Evolutionary conservation across 2,329 filamentous ascomycete species (phyloP), one percentile per base, ranked within the genome.

Genomic region (Arthrobotrys musiformis): DNA sequence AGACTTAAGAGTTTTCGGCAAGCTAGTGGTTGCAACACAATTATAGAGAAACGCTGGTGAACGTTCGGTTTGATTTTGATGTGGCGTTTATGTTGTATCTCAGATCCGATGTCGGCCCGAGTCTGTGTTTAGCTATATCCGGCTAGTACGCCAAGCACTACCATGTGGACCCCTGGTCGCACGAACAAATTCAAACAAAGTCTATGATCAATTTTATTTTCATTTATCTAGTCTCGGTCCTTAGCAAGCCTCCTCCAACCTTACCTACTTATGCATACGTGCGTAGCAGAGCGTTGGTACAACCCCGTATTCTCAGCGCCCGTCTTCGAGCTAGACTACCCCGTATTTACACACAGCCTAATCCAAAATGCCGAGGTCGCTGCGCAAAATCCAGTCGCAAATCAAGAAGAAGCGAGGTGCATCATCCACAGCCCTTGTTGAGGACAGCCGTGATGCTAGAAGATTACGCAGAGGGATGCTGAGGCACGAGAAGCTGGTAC

Each of bases 381-480:
- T 77, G 4, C 64, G 73, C 15, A 77, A 77, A 44, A 77, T 77
- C 4, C 73, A 77, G 48, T 50, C 73, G 1, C 37, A 77, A 19
- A 67, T 77, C 42, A 70, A 70, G 22, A 52, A 64, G 28, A 77
- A 77, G 28, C 58, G 73, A 4, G 73, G 73, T 6, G 60, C 48
- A 8, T 42, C 73, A 22, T 77, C 73, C 2, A 70, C 64, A 9
- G 58, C 73, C 8, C 60, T 77, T 15, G 60, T 77, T 19, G 66
- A 70, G n/a, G 73, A 77, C 35, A 77, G 73, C 33, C 48, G 73
- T 5, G 73, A 77, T 56, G 73, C 73, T 1, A 37, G 44, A 56
- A 46, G 73, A 19, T 60, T 77, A 33, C 64, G 73, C 33, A 70
- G 56, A 13, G 73, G 73, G 15, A 66, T 70, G 66, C 26, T 77